Evolutionary conservation across 805 yeast species (phyloP), one percentile per base, ranked within the genome.

Genomic region (Lachancea mirantina): DNA sequence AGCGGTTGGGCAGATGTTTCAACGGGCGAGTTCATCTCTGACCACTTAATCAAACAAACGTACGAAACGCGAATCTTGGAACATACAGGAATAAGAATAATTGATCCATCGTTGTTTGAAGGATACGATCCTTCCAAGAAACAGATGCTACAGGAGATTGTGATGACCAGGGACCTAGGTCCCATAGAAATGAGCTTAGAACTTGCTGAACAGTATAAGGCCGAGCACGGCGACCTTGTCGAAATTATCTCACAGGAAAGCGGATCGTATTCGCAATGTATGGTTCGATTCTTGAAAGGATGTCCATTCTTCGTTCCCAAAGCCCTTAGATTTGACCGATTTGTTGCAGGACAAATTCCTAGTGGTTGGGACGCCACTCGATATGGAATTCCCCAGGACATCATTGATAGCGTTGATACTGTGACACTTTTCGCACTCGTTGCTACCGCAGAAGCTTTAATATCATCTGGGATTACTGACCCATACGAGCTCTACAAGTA

Each of bases 401-500:
- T 78, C 41, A 72, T 78, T 43, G 64, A 70, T 38, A 95, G 84
- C 62, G 95, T 84, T 38, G 95, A 84, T 59, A 89, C 88, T 34
- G 70, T 84, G 51, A 84, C 95, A 15, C 70, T 84, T 48, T 84
- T 67, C 58, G 87, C 78, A 25, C 68, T 84, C 55, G 94, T 84
- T 26, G 68, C 92, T 5, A 84, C 94, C 25, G 85, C 76, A 34
- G 94, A 84, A 64, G 92, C 94, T 2, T 71, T 84, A 42, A 66
- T 84, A 40, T 62, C 81, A 33, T 70, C 94, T 34, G 95, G 95
- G 69, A 61, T 84, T 47, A 80, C 92, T 34, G 95, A 84, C 59
- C 95, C 95, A 33, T 84, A 82, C 58, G 95, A 84, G 64, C 80
- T 85, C 66, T 84, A 84, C 71, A 77, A 83, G 65, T 85, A 84